Percentiles rank a stretch among this genome's conserved stretches.
phyloP scores from a whole-genome alignment of 1,139 yeast genomes.

The Suhomyces guaymorum region DNA sequence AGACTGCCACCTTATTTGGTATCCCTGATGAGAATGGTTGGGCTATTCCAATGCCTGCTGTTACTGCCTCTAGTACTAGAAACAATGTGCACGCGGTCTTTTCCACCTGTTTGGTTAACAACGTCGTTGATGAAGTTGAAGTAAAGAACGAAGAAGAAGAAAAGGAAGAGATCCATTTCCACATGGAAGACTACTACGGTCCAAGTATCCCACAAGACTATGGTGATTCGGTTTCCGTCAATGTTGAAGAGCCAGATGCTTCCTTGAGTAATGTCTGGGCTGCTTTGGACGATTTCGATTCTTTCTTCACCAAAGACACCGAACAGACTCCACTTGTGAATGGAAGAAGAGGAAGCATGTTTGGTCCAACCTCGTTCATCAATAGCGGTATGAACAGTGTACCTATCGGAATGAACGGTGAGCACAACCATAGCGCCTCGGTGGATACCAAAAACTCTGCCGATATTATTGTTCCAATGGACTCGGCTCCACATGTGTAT shows the following conservation, averaged over 20 bases:
- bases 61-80: constrained; percentile 83
- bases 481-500: constrained; percentile 75
- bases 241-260: constrained; percentile 64
- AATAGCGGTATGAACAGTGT: constrained; percentile 2
- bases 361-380: constrained; percentile 2
- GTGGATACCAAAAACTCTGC: constrained; percentile 46
- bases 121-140: constrained; percentile 29
- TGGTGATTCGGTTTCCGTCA: constrained; percentile 39
- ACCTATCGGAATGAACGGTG: constrained; percentile 2
- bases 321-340: constrained; percentile 22
- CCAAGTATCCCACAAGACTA: constrained; percentile 28
- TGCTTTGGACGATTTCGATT: constrained; percentile 90
- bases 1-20: constrained; percentile 88
- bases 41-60: constrained; percentile 95
- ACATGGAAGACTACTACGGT: constrained; percentile 65
- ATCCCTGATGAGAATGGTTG: constrained; percentile 97
- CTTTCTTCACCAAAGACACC: constrained; percentile 79
- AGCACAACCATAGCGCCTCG: constrained; percentile 51
- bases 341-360: constrained; percentile 12
- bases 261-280: constrained; percentile 95
- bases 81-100: constrained; percentile 95
- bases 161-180: constrained; percentile 56
- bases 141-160: constrained; percentile 24
- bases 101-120: constrained; percentile 64
- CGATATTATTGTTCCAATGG: constrained; percentile 52